phyloP scores from a whole-genome alignment of 768 basidiomycete genomes.

The Krasilnikovozyma curviuscula region DNA sequence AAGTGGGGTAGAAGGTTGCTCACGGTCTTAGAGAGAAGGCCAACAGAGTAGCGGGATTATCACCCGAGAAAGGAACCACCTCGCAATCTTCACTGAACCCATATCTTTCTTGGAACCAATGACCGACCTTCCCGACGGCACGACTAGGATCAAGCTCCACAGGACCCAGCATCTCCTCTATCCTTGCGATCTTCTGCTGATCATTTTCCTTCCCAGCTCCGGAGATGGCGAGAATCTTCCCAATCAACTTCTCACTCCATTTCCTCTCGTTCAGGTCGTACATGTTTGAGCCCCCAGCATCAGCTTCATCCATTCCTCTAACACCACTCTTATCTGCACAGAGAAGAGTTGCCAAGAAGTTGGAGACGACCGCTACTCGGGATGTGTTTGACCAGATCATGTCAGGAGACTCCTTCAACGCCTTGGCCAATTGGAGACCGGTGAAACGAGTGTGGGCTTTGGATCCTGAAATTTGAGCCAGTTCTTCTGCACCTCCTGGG shows the following conservation, averaged over 20 bases:
- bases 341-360: constrained; percentile 66
- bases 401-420: constrained; percentile 25
- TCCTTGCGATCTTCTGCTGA: too few relatives aligned
- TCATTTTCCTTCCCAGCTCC: too few relatives aligned
- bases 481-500: constrained; percentile 44
- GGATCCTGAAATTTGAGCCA: constrained; percentile 61
- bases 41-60: constrained; percentile 46
- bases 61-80: constrained; percentile 69
- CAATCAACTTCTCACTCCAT: constrained; percentile 55
- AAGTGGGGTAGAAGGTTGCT: constrained; percentile 9
- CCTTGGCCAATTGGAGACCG: constrained; percentile 61
- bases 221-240: not conserved
- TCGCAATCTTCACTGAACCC: constrained; percentile 57
- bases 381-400: constrained; percentile 15
- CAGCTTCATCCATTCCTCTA: constrained; percentile 56
- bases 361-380: constrained; percentile 60
- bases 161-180: constrained; percentile 49
- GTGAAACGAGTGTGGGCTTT: constrained; percentile 77
- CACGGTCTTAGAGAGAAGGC: constrained; percentile 39
- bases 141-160: constrained; percentile 50
- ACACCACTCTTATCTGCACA: constrained; percentile 41
- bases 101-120: constrained; percentile 58
- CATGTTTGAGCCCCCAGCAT: constrained; percentile 79
- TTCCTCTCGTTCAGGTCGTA: constrained; percentile 55
- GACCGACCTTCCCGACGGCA: constrained; percentile 42